Base-by-base conservation (phyloP, 2,329 filamentous ascomycete genomes). In the Xenosphaeropsis pyriputrescens region DNA sequence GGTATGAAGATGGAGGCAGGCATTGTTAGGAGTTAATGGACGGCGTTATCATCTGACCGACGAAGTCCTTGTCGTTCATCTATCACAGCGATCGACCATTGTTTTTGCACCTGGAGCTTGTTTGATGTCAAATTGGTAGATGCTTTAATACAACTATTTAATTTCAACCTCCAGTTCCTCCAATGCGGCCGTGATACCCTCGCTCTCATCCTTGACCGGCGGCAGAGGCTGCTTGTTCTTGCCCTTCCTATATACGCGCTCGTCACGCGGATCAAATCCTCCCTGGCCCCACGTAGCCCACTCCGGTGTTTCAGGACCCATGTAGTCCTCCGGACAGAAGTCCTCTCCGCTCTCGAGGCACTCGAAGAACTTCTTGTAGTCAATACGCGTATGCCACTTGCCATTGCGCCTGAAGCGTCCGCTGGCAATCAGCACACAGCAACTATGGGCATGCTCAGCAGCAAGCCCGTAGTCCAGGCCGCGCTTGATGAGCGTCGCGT, bases 201-300 rank as follows among this genome's bases (percentile, higher is more conserved):
- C 30, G 14, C n/a, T 32, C 5, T 32, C 30, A 17, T 32, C 43
- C 35, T 47, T 40, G 32, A 35, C 43, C 18, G 47, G 46, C 7
- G 44, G 40, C 33, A 51, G 37, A 30, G 50, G 39, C 26, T 45
- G 39, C 42, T 54, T 56, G 34, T 51, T 52, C 50, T 78, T 76
- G 2, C 88, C 86, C 61, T 94, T 95, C 47, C 80, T 72, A 57
- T 89, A 83, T 7, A 95, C 86, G 45, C 89, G 71, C 57, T 82
- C 74, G 59, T 96, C 91, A 35, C 83, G 70, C 1, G 89, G 89
- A 61, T 96, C 85, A 56, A 96, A 96, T 0, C 89, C 91, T 2
- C 89, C 89, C 46, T 88, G 84, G 0, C 89, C 91, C 85, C 86
- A 96, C 14, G 80, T 75, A 8, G 89, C 89, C 91, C 89, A 96